phyloP scores from a whole-genome alignment of 306 rosid species.

The Fragaria iinumae region DNA sequence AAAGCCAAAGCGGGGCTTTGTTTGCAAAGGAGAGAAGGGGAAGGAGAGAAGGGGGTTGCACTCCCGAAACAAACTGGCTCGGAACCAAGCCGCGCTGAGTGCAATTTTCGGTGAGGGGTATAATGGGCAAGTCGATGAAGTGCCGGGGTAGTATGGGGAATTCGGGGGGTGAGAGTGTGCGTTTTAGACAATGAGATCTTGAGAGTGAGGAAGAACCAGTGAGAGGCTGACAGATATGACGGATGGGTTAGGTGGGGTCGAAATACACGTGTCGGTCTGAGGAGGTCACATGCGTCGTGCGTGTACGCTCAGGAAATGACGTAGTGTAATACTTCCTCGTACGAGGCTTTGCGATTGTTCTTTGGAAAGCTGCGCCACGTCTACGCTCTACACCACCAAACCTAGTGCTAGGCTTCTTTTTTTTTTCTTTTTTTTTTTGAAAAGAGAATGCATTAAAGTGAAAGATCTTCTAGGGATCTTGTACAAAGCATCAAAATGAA shows the following conservation, averaged over 20 bases:
- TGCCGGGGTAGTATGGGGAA: constrained; percentile 4
- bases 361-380: background rate
- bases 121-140: background rate
- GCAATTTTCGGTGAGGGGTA: constrained; percentile 19
- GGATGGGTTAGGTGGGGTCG: background rate
- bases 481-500: too few species aligned
- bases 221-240: constrained; percentile 2
- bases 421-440: too few species aligned
- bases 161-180: background rate
- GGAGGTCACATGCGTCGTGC: constrained; percentile 27
- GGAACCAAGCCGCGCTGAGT: constrained; percentile 11
- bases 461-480: too few species aligned
- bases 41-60: background rate
- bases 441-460: too few species aligned
- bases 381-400: background rate
- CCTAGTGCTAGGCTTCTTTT: too few species aligned
- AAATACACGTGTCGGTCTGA: background rate
- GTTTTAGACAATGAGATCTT: constrained; percentile 12
- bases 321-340: constrained; percentile 12
- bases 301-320: background rate
- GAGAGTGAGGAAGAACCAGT: constrained; percentile 10
- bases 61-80: constrained; percentile 27
- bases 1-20: constrained; percentile 14
- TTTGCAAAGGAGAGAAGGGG: constrained; percentile 14
- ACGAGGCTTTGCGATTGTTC: background rate